A percentile compares a stretch with the other conserved stretches of the same genome.
Evolutionary conservation across 495 filamentous ascomycete genomes (phyloP).

Genomic region (Xylaria longipes): DNA sequence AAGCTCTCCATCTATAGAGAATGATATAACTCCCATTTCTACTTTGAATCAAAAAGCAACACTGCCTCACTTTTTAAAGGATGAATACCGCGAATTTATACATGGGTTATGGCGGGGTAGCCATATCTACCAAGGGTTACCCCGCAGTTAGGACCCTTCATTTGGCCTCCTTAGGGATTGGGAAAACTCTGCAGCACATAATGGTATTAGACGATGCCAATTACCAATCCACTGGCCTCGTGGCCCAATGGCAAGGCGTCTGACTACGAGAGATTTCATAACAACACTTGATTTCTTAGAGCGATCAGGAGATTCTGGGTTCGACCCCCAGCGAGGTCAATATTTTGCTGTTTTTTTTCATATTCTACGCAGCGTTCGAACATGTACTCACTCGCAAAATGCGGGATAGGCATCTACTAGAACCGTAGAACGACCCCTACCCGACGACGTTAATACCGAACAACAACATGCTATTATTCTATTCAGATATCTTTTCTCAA

Average conservation of each 20-base stretch:
- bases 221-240: neutral
- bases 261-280: neutral
- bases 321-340: constrained; percentile 16
- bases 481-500: neutral
- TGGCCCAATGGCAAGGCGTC: constrained; percentile 25
- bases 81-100: too few species aligned
- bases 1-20: too few species aligned
- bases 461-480: too few species aligned
- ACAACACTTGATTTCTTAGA: neutral
- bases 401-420: too few species aligned
- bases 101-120: neutral
- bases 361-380: neutral
- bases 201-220: too few species aligned
- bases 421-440: neutral
- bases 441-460: neutral
- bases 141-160: neutral
- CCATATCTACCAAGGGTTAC: neutral
- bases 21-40: too few species aligned
- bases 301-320: constrained; percentile 16
- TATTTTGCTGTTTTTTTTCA: neutral
- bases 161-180: too few species aligned
- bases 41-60: too few species aligned
- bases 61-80: too few species aligned
- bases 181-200: too few species aligned
- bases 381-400: too few species aligned